Evolutionary conservation across 225 moss, liverwort and hornwort genomes (phyloP), one percentile per base, ranked within the genome.

Genomic region (Pseudoscleropodium purum): DNA sequence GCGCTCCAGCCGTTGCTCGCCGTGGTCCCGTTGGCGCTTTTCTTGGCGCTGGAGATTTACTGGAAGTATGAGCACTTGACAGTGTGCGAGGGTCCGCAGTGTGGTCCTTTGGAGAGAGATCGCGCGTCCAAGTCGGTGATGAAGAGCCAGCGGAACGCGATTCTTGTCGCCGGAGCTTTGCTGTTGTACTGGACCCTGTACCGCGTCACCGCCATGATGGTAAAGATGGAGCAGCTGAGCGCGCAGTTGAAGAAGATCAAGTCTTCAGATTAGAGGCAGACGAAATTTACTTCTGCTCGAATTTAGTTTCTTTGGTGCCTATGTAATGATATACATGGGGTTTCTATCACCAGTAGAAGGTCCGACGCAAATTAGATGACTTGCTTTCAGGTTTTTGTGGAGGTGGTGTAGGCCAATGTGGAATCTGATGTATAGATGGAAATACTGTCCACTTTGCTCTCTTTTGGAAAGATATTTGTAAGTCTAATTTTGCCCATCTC

Each of bases 101-200:
- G 95, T 69, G 90, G 91, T 64, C 90, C 92, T 24, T 73, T 90
- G 91, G 94, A 95, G 85, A 82, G 92, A 57, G 95, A 95, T 64
- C 95, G 95, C 34, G 92, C 90, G 4, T 85, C 92, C 54, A 95
- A 95, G 87, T 94, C 95, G 39, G 57, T 95, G 89, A 93, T 94
- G 75, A 95, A 95, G 90, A 95, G 94, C 85, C 95, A 95, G 92
- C 94, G 95, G 57, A 95, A 95, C 91, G 92, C 94, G 34, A 90
- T 94, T 49, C 93, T 95, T 30, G 95, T 95, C 18, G 91, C 70
- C 39, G 92, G 91, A 26, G 90, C 95, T 43, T 81, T 95, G 90
- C 77, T 95, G 78, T 84, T 95, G 85, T 95, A 95, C 88, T 95
- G 95, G 95, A 88, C 93, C 64, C 79, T 95, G 89, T 95, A 94